Evolutionary conservation across 2,329 filamentous ascomycete genomes (phyloP), one percentile per base, ranked within the genome.

Genomic region (Hymenoscyphus scutula): DNA sequence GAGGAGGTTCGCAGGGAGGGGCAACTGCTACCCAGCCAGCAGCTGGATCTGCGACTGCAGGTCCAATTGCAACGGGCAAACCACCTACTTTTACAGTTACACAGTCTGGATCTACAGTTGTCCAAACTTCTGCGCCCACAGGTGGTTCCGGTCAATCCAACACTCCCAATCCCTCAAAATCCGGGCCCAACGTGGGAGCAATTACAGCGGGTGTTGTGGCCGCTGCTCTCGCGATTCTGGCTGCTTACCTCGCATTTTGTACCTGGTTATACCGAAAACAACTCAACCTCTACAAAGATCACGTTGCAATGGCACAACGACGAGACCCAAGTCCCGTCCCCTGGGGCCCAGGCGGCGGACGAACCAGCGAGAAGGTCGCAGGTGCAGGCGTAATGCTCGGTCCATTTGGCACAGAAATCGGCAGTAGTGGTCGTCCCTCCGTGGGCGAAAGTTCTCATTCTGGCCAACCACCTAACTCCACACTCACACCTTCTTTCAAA

Each of bases 241-340:
- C 86, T 1, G 76, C 78, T 1, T 91, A 90, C 73, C 81, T 90
- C 13, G 87, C 85, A 54, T 91, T 89, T 78, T 90, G 87, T 75
- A 82, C 84, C 19, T 91, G 87, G 84, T 77, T 92, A 7, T 92
- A 92, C 78, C 82, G 88, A 30, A 86, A 87, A 56, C 89, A 90
- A 73, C 82, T 92, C 17, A 75, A 78, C 32, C 82, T 89, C 10
- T 92, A 91, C 79, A 87, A 88, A 75, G 79, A 82, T 37, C 89
- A 92, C 72, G 82, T 90, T 34, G 84, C 86, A 1, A 83, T 88
- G 70, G 79, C 83, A 1, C 88, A 90, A 70, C 80, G 82, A 3
- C 83, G 84, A 58, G 76, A 78, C 1, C 77, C 77, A 53, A 76
- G 73, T 45, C 75, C 77, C 5, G 63, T 69, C 11, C 61, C 63